Conservation (phyloP, 2,329 filamentous ascomycete species). For the Paracoccidioides lutzii region DNA sequence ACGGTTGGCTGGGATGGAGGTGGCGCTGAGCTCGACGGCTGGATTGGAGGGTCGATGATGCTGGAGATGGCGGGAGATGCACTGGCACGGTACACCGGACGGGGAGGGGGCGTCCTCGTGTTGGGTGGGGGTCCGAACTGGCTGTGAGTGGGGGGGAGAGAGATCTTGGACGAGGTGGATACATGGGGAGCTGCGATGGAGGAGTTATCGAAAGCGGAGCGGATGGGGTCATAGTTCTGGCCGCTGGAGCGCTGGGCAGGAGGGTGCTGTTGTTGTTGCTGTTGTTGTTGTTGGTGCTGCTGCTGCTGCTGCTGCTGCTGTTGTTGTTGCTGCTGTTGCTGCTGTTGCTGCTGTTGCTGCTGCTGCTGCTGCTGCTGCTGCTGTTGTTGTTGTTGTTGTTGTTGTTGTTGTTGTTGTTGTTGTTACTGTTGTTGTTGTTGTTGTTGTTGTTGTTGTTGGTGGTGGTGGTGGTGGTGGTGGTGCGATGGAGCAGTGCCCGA, state of each 20-base stretch:
- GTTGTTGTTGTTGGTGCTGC: no score
- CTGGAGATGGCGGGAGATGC: conserved; percentile 86
- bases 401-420: no score
- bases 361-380: no score
- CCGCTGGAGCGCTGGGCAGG: conserved; percentile 50
- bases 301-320: no score
- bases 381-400: no score
- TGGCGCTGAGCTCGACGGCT: conserved; percentile 22
- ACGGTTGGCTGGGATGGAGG: conserved; percentile 18
- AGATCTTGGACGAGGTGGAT: conserved; percentile 18
- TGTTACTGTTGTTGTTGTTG: no score
- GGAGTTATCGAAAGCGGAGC: conserved; percentile 48
- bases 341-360: no score
- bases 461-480: no score
- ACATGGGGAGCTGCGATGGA: conserved; percentile 25
- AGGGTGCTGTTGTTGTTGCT: conserved; percentile 27
- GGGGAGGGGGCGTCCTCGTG: conserved; percentile 38
- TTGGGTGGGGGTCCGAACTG: conserved; percentile 35
- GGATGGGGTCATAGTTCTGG: conserved; percentile 80
- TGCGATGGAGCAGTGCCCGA: conserved; percentile 36
- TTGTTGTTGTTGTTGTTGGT: no score
- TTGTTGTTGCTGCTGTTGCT: no score
- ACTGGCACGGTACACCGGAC: conserved; percentile 53
- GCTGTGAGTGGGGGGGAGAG: conserved; percentile 31
- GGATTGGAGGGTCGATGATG: conserved; percentile 59